Conservation (phyloP, 202 grass and related monocot species). For the Saccharum hybrid region DNA sequence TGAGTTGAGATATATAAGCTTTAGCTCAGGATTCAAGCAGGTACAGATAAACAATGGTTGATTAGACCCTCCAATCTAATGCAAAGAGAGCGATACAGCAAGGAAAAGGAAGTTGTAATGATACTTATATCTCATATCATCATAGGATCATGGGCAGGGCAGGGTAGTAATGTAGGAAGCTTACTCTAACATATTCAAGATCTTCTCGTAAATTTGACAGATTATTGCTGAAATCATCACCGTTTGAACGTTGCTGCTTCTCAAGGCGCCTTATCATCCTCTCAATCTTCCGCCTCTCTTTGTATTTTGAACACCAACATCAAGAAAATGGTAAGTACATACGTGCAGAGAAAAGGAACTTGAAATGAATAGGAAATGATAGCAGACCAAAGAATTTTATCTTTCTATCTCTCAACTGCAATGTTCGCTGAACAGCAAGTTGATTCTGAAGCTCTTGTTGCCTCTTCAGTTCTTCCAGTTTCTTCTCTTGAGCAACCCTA, state of each 20-base stretch:
- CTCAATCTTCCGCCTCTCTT: slow-evolving; percentile 97
- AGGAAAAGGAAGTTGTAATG: neutral
- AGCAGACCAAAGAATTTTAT: slow-evolving; percentile 91
- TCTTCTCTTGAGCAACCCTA: slow-evolving; percentile 87
- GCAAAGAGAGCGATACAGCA: slow-evolving; percentile 37
- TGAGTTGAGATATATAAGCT: slow-evolving; percentile 35
- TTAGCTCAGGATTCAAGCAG: slow-evolving; percentile 41
- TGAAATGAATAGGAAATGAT: slow-evolving; percentile 12
- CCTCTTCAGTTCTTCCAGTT: slow-evolving; percentile 91
- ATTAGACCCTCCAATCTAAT: neutral
- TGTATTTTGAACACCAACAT: slow-evolving; percentile 46
- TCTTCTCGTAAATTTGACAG: slow-evolving; percentile 83
- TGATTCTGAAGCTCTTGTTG: slow-evolving; percentile 86
- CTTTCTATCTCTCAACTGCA: slow-evolving; percentile 88
- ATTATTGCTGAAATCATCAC: slow-evolving; percentile 67
- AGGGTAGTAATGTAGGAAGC: slow-evolving; percentile 23
- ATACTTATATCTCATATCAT: slow-evolving; percentile 11
- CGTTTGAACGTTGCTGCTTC: slow-evolving; percentile 81
- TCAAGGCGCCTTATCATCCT: slow-evolving; percentile 96
- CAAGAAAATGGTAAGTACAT: slow-evolving; percentile 41
- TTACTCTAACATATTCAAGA: slow-evolving; percentile 94
- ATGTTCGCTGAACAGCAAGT: slow-evolving; percentile 67
- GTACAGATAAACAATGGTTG: slow-evolving; percentile 31
- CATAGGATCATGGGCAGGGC: neutral
- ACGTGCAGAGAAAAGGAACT: neutral